A percentile compares a stretch with the other conserved stretches of the same genome.
phyloP scores from a whole-genome alignment of 306 rosid genomes.

The Sesbania bispinosa region DNA sequence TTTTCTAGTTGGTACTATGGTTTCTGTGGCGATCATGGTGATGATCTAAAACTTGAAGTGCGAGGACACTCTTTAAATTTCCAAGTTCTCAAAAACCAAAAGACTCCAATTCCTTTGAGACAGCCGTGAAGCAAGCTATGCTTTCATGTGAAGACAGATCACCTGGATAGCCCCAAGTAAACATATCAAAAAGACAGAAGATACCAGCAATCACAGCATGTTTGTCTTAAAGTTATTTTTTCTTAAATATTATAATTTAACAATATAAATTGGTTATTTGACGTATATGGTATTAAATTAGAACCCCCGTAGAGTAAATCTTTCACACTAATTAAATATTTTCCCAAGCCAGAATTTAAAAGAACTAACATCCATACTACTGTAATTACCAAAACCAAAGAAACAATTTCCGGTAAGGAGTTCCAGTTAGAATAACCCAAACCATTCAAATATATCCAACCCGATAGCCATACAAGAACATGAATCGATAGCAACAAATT shows the following conservation, averaged over 20 bases:
- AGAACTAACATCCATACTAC: neutral
- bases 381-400: neutral
- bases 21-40: constrained; percentile 60
- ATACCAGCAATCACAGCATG: neutral
- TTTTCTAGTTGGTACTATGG: constrained; percentile 38
- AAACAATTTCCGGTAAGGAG: neutral
- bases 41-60: neutral
- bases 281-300: neutral
- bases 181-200: neutral
- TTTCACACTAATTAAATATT: neutral
- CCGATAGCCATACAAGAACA: neutral
- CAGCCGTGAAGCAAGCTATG: constrained; percentile 8
- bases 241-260: neutral
- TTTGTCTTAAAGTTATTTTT: too few species aligned
- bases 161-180: constrained; percentile 9
- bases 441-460: neutral
- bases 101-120: constrained; percentile 2
- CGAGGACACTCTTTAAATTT: constrained; percentile 2
- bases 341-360: neutral
- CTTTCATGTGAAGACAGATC: constrained; percentile 5
- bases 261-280: neutral
- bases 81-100: constrained; percentile 21
- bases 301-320: neutral
- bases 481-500: neutral
- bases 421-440: neutral